phyloP scores from a whole-genome alignment of 495 filamentous ascomycete species.

The Tirmania nivea region DNA sequence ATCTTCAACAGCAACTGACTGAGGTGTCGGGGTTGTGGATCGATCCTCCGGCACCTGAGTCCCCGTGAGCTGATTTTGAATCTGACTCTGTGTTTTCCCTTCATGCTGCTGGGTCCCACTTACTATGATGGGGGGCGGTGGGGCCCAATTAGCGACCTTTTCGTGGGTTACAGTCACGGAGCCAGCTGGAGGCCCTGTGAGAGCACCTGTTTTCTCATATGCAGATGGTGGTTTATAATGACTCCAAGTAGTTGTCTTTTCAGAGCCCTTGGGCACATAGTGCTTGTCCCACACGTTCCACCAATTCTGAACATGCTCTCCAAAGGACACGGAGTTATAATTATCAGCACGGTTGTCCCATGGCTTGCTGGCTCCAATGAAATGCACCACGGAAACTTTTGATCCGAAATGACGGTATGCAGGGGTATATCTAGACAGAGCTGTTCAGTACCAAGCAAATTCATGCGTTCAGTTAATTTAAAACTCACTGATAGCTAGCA shows the following conservation, averaged over 20 bases:
- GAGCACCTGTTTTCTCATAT: background rate
- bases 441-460: slow-evolving; percentile 3
- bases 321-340: slow-evolving; percentile 41
- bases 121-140: background rate
- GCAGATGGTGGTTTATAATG: background rate
- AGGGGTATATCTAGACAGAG: slow-evolving; percentile 27
- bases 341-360: slow-evolving; percentile 47
- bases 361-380: slow-evolving; percentile 79
- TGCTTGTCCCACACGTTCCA: slow-evolving; percentile 84
- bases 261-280: slow-evolving; percentile 25
- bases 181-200: background rate
- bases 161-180: background rate
- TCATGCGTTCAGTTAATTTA: background rate
- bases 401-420: slow-evolving; percentile 85
- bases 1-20: background rate
- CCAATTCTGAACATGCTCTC: slow-evolving; percentile 64
- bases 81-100: background rate
- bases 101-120: background rate
- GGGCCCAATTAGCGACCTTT: background rate
- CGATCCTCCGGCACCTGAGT: background rate
- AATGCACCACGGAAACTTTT: slow-evolving; percentile 71
- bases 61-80: background rate
- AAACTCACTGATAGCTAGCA: slow-evolving; percentile 76
- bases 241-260: background rate
- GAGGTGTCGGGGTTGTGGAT: background rate